Evolutionary conservation across 2,329 filamentous ascomycete species (phyloP).

Genomic region (Aspergillus sp.): DNA sequence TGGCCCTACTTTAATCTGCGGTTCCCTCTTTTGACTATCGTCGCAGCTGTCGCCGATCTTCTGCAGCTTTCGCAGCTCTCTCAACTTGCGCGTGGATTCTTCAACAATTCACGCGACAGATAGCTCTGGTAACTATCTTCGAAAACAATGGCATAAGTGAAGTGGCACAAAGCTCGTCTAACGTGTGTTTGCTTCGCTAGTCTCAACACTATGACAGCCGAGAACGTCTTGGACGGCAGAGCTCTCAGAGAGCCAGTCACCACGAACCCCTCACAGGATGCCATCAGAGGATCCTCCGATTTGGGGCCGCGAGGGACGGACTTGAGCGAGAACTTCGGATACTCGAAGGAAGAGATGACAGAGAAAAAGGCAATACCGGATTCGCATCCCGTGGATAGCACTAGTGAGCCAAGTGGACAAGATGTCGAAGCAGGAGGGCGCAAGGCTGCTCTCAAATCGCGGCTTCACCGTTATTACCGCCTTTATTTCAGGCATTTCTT

Average conservation of each 20-base stretch:
- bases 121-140: not conserved
- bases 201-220: slow-evolving; percentile 2
- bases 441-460: not conserved
- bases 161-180: not conserved
- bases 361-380: slow-evolving; percentile 8
- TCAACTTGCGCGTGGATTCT: not conserved
- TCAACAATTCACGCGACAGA: not conserved
- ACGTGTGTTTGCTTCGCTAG: not conserved
- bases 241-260: not conserved
- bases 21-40: not conserved
- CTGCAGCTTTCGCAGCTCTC: not conserved
- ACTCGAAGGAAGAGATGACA: not conserved
- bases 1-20: not conserved
- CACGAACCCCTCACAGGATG: not conserved
- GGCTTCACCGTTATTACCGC: slow-evolving; percentile 18
- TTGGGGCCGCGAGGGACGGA: not conserved
- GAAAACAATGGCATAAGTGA: not conserved
- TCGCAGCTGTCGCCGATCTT: slow-evolving; percentile 1
- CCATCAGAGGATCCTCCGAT: not conserved
- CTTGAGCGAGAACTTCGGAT: not conserved
- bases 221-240: slow-evolving; percentile 5
- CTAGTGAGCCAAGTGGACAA: slow-evolving; percentile 6
- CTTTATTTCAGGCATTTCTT: slow-evolving; percentile 34
- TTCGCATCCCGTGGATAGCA: slow-evolving; percentile 2
- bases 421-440: slow-evolving; percentile 8